Percentiles rank a stretch among this genome's conserved stretches.
Conservation (phyloP, 257 asterid species). For the Handroanthus guayacan region DNA sequence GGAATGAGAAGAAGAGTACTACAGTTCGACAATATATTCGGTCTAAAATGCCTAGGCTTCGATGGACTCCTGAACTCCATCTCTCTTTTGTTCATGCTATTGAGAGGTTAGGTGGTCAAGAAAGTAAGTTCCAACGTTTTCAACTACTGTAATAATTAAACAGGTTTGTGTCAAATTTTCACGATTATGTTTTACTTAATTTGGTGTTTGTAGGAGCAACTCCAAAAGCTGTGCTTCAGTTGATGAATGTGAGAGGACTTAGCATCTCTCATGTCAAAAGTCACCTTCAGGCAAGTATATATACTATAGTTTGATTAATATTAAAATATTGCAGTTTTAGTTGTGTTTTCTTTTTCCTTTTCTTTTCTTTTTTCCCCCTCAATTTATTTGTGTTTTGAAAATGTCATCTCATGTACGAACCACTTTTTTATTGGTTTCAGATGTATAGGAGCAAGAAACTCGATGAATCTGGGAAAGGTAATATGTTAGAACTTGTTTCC, state of each 20-base stretch:
- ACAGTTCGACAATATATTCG: slow-evolving; percentile 72
- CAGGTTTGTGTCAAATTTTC: too few relatives aligned
- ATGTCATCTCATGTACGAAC: too few relatives aligned
- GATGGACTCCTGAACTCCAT: slow-evolving; percentile 96
- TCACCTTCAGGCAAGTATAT: slow-evolving; percentile 96
- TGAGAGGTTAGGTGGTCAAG: slow-evolving; percentile 92
- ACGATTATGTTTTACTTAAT: too few relatives aligned
- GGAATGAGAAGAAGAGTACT: slow-evolving; percentile 50
- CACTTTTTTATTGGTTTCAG: slow-evolving; percentile 44
- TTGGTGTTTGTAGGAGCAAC: slow-evolving; percentile 70
- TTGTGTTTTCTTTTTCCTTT: not conserved
- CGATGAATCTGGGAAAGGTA: slow-evolving; percentile 91
- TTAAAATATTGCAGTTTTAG: too few relatives aligned
- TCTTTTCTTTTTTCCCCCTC: too few relatives aligned
- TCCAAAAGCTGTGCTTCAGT: slow-evolving; percentile 89
- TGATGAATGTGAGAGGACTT: slow-evolving; percentile 89
- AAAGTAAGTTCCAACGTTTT: slow-evolving; percentile 60
- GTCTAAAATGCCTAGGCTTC: slow-evolving; percentile 86
- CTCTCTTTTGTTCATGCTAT: slow-evolving; percentile 88
- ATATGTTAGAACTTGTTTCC: not conserved
- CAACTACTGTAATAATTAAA: not conserved
- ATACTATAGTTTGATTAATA: not conserved
- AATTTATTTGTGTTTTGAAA: not conserved
- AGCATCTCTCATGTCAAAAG: slow-evolving; percentile 96
- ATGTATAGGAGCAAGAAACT: slow-evolving; percentile 93